Conservation (phyloP, 2,329 filamentous ascomycete genomes). For the Onygena corvina region DNA sequence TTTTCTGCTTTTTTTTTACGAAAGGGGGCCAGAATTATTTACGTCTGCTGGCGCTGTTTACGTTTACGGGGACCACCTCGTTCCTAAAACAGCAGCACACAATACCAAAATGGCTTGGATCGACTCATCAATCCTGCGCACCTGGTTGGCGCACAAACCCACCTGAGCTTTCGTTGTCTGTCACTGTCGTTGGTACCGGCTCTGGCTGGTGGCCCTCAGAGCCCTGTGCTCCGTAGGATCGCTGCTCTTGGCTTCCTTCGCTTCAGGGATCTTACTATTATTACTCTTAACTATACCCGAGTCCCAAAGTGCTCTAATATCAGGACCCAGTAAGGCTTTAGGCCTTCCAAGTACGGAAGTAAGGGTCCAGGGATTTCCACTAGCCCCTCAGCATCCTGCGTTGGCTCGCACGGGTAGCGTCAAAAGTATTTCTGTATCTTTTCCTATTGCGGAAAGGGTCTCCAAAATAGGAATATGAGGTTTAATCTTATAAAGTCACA, state of each 20-base stretch:
- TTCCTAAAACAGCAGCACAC: not conserved
- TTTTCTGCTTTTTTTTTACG: constrained; percentile 4
- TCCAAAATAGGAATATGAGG: constrained; percentile 1
- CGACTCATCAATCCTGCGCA: not conserved
- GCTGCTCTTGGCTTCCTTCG: not conserved
- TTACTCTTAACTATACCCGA: no score
- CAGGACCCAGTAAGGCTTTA: not conserved
- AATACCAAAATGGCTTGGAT: not conserved
- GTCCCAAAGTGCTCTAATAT: not conserved
- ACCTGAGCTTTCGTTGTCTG: not conserved
- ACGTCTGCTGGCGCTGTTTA: constrained; percentile 5
- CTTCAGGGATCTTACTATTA: constrained; percentile 1
- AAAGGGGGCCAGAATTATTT: constrained; percentile 5
- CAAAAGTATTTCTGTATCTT: not conserved
- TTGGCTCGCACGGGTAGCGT: not conserved
- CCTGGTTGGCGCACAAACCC: constrained; percentile 1
- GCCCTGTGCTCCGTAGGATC: constrained; percentile 3
- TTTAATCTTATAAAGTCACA: not conserved
- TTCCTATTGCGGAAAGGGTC: not conserved
- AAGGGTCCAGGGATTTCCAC: not conserved
- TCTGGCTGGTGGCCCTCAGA: no score
- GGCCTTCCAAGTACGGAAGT: not conserved
- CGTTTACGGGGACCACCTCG: not conserved
- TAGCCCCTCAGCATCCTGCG: not conserved
- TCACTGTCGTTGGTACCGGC: not conserved